Base-by-base conservation (phyloP, 2,329 filamentous ascomycete species). In the Verticillium klebahnii region DNA sequence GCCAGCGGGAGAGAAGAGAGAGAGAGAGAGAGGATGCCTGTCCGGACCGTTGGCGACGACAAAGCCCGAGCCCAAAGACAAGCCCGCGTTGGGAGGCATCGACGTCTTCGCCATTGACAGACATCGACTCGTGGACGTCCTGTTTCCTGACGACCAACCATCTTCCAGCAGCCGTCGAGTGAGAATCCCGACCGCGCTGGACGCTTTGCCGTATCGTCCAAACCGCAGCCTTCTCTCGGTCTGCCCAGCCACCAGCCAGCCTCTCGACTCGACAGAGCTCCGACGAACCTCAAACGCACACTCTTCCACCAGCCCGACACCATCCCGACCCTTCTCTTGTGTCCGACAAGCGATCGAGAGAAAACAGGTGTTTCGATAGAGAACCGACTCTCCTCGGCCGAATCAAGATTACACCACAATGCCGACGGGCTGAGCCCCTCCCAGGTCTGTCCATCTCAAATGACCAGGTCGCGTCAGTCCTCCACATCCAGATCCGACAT, bases 401-500 rank as follows among this genome's bases (percentile, higher is more conserved):
- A n/a, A 11, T 19, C 40, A 50, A 50, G 40, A 23, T 19, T 12
- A 31, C 39, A 58, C 36, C 25, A 45, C 37, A 17, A 58, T 58
- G 57, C 37, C 57, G 37, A 40, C 57, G n/a, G 57, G 15, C 25
- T 58, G 39, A 58, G 17, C 57, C 55, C 55, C 36, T 36, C 52
- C 34, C 19, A 29, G 52, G 59, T 58, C 37, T 23, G 57, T 50
- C 40, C 54, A 54, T 61, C 55, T 59, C 58, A 25, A 25, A 66
- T 65, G 65, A 64, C 62, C 58, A 62, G 62, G 59, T 64, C 65
- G 59, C 62, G 65, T 60, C 64, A 64, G 59, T 59, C 60, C 29
- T 65, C 65, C 59, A 62, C 65, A 56, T 64, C 64, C 37, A 60
- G 63, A 66, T 62, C 62, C 60, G 62, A 66, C 57, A 62, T 60